Evolutionary conservation across 2,329 filamentous ascomycete genomes (phyloP).

Genomic region (Pseudogymnoascus sp.): DNA sequence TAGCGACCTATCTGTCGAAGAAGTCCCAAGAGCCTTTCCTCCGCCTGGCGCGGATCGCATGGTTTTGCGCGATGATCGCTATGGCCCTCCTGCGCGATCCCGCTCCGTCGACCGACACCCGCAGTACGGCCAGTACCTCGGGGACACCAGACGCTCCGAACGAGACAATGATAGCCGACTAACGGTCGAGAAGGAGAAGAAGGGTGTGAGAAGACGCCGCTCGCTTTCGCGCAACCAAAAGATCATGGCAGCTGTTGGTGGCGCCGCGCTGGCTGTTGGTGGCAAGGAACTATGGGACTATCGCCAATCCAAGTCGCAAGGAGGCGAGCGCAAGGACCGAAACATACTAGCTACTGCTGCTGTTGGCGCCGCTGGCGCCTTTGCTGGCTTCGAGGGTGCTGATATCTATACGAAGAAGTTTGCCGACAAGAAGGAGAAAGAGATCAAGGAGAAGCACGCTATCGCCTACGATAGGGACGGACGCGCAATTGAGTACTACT

Average conservation of each 20-base stretch:
- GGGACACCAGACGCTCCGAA: slow-evolving; percentile 38
- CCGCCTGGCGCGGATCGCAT: slow-evolving; percentile 43
- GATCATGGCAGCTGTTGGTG: slow-evolving; percentile 57
- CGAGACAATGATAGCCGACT: slow-evolving; percentile 40
- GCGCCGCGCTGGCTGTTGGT: slow-evolving; percentile 55
- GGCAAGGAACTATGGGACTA: slow-evolving; percentile 60
- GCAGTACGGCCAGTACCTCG: slow-evolving; percentile 53
- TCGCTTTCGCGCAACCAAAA: slow-evolving; percentile 55
- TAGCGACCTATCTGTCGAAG: slow-evolving; percentile 68
- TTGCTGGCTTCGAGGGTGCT: slow-evolving; percentile 56
- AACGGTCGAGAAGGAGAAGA: slow-evolving; percentile 52
- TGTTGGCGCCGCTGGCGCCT: slow-evolving; percentile 53
- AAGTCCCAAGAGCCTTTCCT: slow-evolving; percentile 76
- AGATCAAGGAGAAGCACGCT: slow-evolving; percentile 46
- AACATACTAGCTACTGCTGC: slow-evolving; percentile 53
- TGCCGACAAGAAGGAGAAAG: slow-evolving; percentile 32
- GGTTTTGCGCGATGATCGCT: slow-evolving; percentile 25
- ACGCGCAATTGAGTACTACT: slow-evolving; percentile 45
- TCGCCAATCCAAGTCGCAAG: slow-evolving; percentile 41
- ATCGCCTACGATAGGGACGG: slow-evolving; percentile 47
- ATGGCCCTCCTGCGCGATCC: slow-evolving; percentile 44
- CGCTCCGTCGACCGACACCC: slow-evolving; percentile 55
- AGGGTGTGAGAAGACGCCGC: slow-evolving; percentile 38
- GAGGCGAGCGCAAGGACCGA: slow-evolving; percentile 40
- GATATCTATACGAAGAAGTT: slow-evolving; percentile 55